These are phyloP conservation scores for Lepidium aucheri DNA, from an alignment of 345 rosid species.

Conservation along the genomic window DNA sequence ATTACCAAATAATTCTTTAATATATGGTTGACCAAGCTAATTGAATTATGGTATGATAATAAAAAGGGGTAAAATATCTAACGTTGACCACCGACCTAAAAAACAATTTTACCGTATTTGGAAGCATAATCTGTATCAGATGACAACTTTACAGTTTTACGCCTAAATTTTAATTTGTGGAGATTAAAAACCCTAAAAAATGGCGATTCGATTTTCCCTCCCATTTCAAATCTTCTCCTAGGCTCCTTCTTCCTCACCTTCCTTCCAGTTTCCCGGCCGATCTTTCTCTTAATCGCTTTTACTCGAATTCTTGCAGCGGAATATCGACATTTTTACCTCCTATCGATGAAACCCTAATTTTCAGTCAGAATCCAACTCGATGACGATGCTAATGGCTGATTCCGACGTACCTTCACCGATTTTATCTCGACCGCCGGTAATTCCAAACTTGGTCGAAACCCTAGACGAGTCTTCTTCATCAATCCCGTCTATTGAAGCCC, in stretches of 20 bases:
- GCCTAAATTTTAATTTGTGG: neutral
- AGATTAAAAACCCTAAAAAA: neutral
- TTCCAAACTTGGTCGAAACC: constrained; percentile 17
- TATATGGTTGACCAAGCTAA: neutral
- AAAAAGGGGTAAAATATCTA: neutral
- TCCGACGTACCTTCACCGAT: neutral
- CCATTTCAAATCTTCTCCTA: neutral
- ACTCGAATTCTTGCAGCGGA: neutral
- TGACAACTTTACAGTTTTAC: constrained; percentile 5
- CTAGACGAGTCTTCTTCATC: neutral
- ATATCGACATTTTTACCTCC: neutral
- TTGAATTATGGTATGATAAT: neutral
- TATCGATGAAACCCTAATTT: constrained; percentile 10
- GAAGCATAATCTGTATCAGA: neutral
- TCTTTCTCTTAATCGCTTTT: neutral
- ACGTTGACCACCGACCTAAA: constrained; percentile 8
- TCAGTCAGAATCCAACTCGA: neutral
- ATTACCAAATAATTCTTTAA: neutral
- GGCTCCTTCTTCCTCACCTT: neutral
- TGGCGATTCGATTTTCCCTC: constrained; percentile 28
- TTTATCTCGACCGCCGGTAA: neutral
- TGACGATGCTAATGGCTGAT: neutral
- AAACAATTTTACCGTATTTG: neutral
- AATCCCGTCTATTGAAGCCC: neutral
- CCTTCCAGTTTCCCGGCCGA: neutral